Percentiles rank a stretch among this genome's conserved stretches.
These are phyloP conservation scores for Proliferodiscus dingleyae DNA, from an alignment of 2,329 filamentous ascomycete genomes.

Conservation along the genomic window DNA sequence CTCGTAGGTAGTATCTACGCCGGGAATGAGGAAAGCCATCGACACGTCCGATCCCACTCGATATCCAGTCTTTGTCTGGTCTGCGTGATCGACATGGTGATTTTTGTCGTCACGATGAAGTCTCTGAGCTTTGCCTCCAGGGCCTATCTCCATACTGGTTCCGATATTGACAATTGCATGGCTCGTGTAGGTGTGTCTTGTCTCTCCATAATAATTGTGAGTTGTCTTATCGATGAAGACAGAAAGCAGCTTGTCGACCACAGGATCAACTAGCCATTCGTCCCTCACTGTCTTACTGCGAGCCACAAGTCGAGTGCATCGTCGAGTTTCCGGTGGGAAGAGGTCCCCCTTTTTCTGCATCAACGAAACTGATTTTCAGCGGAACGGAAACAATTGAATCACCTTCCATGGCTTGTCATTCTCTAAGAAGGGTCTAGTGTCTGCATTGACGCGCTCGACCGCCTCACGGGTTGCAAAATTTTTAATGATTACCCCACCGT, in stretches of 20 bases:
- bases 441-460: slow-evolving; percentile 14
- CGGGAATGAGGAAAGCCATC: slow-evolving; percentile 16
- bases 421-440: slow-evolving; percentile 20
- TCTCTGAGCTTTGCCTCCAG: slow-evolving; percentile 16
- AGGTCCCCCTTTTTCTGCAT: slow-evolving; percentile 6
- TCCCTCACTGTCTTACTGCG: slow-evolving; percentile 18
- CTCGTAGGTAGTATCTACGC: slow-evolving; percentile 12
- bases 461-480: slow-evolving; percentile 13
- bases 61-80: slow-evolving; percentile 16
- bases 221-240: slow-evolving; percentile 28
- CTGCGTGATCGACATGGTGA: slow-evolving; percentile 11
- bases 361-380: not conserved
- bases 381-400: not conserved
- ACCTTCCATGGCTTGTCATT: slow-evolving; percentile 25
- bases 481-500: slow-evolving; percentile 15
- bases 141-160: slow-evolving; percentile 21
- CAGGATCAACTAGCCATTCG: slow-evolving; percentile 17
- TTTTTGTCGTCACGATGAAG: slow-evolving; percentile 19
- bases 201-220: slow-evolving; percentile 27
- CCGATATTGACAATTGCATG: slow-evolving; percentile 24
- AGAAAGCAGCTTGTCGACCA: slow-evolving; percentile 16
- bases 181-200: slow-evolving; percentile 27
- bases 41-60: slow-evolving; percentile 12
- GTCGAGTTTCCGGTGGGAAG: slow-evolving; percentile 23
- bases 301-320: slow-evolving; percentile 18